Evolutionary conservation across 1,139 yeast genomes (phyloP).

Genomic region (Suhomyces terraborum): DNA sequence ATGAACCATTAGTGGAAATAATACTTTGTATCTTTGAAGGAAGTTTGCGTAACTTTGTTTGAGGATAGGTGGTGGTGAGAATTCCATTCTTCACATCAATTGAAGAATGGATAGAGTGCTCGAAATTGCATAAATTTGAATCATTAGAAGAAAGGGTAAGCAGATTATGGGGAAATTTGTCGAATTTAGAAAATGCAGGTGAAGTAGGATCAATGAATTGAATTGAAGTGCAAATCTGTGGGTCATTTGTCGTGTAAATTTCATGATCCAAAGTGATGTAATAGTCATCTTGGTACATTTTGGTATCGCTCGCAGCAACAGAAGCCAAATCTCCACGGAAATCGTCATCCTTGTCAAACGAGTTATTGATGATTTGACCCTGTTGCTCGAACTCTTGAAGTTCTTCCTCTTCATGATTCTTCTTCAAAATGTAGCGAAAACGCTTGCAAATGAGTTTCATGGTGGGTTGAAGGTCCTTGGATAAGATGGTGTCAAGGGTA

Average conservation of each 20-base stretch:
- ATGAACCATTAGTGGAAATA: slow-evolving; percentile 33
- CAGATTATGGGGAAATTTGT: slow-evolving; percentile 41
- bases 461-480: slow-evolving; percentile 50
- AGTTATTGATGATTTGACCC: slow-evolving; percentile 8
- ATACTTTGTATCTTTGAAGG: slow-evolving; percentile 42
- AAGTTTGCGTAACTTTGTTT: slow-evolving; percentile 29
- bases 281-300: slow-evolving; percentile 37
- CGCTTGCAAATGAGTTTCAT: slow-evolving; percentile 48
- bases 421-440: slow-evolving; percentile 47
- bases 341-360: slow-evolving; percentile 7
- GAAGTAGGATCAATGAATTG: slow-evolving; percentile 7
- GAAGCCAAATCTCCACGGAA: slow-evolving; percentile 3
- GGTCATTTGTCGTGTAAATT: slow-evolving; percentile 37
- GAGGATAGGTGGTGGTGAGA: slow-evolving; percentile 25
- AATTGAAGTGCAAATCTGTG: slow-evolving; percentile 21
- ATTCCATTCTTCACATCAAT: slow-evolving; percentile 31
- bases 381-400: slow-evolving; percentile 10
- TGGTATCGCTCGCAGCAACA: slow-evolving; percentile 5
- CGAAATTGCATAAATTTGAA: slow-evolving; percentile 39
- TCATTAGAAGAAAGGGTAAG: slow-evolving; percentile 44
- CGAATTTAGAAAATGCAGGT: slow-evolving; percentile 19
- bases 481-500: slow-evolving; percentile 39
- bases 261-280: slow-evolving; percentile 38
- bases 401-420: slow-evolving; percentile 23
- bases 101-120: slow-evolving; percentile 32